Base-by-base conservation (phyloP, 192 early-diverging fungal genomes). In the Coemansia sp. region DNA sequence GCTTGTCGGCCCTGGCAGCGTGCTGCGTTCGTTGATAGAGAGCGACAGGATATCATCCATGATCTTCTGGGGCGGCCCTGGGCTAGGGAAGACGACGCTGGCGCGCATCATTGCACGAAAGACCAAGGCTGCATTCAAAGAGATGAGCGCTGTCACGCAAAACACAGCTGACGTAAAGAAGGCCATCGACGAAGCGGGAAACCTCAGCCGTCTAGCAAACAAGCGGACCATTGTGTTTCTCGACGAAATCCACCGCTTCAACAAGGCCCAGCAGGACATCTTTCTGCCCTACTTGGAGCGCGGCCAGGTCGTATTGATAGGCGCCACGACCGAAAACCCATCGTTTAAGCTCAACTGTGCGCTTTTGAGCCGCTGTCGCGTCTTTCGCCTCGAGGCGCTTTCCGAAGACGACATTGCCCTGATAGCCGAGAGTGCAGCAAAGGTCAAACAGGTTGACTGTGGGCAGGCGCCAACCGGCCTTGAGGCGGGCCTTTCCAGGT, bases 171-270 rank as follows among this genome's bases (percentile, higher is more conserved):
- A 89, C 64, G 86, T 89, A 3, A 86, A 86, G 60, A 88, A 89
- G 62, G 88, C 80, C 16, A 85, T 90, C 31, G 89, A 92, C 2
- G 89, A 90, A 18, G 91, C 91, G 3, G 84, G 83, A 31, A 86
- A 85, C 33, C 71, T 85, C 13, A 64, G 70, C 33, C 67, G 71
- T 14, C 75, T 91, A 25, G 83, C 85, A 0, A 83, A 85, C 3
- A 85, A 79, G 61, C 80, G 85, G 21, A 88, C 90, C 0, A 88
- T 95, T 48, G 64, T 95, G 13, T 94, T 95, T 75, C 57, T 95
- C 25, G 94, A 95, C 73, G 94, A 93, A 59, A 92, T 95, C 23
- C 94, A 95, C 77, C 85, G 94, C 20, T 95, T 95, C 70, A 94
- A 87, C 21, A 94, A 93, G 72, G 83, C 87, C 11, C 94, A 95